phyloP scores from a whole-genome alignment of 768 basidiomycete species.

The Boletus rubropictus region DNA sequence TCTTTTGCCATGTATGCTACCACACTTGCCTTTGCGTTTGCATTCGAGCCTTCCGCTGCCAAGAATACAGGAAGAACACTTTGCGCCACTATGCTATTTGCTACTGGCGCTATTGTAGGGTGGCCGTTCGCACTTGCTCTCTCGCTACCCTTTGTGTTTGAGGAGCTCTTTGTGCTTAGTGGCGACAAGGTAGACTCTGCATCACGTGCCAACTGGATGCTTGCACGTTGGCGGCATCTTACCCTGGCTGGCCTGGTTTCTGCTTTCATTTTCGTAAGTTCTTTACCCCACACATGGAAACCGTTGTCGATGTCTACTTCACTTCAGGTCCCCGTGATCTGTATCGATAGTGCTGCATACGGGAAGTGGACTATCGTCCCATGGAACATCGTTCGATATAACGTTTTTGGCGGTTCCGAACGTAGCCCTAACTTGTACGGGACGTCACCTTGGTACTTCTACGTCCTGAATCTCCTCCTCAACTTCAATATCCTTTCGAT shows the following conservation, averaged over 20 bases:
- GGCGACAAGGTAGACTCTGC: slow-evolving; percentile 55
- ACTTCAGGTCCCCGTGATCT: slow-evolving; percentile 74
- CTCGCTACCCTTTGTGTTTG: slow-evolving; percentile 82
- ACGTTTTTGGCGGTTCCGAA: slow-evolving; percentile 74
- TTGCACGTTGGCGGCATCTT: slow-evolving; percentile 56
- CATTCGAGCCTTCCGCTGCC: slow-evolving; percentile 52
- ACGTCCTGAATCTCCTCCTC: slow-evolving; percentile 80
- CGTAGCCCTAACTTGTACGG: slow-evolving; percentile 93
- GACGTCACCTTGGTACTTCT: slow-evolving; percentile 81
- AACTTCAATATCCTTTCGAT: slow-evolving; percentile 90
- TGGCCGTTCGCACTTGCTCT: slow-evolving; percentile 96
- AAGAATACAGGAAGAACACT: slow-evolving; percentile 52
- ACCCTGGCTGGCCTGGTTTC: slow-evolving; percentile 50
- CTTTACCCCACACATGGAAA: background rate
- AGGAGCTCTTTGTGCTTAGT: slow-evolving; percentile 79
- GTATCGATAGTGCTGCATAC: slow-evolving; percentile 83
- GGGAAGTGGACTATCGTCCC: slow-evolving; percentile 74
- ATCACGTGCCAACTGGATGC: slow-evolving; percentile 46
- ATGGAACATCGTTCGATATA: slow-evolving; percentile 92
- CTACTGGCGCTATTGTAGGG: slow-evolving; percentile 80
- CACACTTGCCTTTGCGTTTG: slow-evolving; percentile 71
- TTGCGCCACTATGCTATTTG: slow-evolving; percentile 64
- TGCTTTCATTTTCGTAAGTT: slow-evolving; percentile 55
- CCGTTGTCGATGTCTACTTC: background rate
- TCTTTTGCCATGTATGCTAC: slow-evolving; percentile 92